Conservation (phyloP, 768 basidiomycete genomes). For the Suillus luteus region DNA sequence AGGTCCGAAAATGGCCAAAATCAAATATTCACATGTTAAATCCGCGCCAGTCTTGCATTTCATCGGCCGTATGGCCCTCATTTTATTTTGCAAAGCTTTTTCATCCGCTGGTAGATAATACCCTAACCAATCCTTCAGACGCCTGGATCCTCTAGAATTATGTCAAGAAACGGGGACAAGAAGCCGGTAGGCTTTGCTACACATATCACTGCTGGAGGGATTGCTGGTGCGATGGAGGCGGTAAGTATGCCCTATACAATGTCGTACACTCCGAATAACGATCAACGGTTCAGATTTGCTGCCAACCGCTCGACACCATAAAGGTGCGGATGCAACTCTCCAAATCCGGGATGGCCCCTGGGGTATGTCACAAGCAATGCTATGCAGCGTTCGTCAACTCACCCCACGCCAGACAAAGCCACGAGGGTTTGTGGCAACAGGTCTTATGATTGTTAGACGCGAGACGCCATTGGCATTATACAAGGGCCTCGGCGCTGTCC, state of each 20-base stretch:
- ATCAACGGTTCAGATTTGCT: slow-evolving; percentile 53
- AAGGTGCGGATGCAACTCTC: slow-evolving; percentile 99
- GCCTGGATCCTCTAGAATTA: slow-evolving; percentile 24
- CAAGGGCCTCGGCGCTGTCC: slow-evolving; percentile 96
- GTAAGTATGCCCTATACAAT: slow-evolving; percentile 40
- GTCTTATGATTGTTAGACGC: slow-evolving; percentile 78
- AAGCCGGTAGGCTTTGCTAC: slow-evolving; percentile 83
- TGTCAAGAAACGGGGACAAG: slow-evolving; percentile 62
- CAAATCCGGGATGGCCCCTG: slow-evolving; percentile 71
- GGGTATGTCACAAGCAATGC: slow-evolving; percentile 57
- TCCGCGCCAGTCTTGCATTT: slow-evolving; percentile 15
- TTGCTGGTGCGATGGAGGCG: slow-evolving; percentile 93
- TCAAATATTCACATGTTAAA: slow-evolving; percentile 35
- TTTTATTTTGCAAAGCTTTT: neutral
- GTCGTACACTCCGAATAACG: neutral
- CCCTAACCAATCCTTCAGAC: slow-evolving; percentile 9
- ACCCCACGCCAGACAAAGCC: slow-evolving; percentile 69
- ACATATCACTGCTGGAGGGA: slow-evolving; percentile 93
- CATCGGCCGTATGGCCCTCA: slow-evolving; percentile 15
- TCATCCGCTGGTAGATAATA: neutral
- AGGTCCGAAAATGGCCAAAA: slow-evolving; percentile 2
- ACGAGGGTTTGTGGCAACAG: slow-evolving; percentile 91
- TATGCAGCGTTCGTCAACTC: slow-evolving; percentile 6
- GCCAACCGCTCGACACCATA: slow-evolving; percentile 97
- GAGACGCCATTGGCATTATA: slow-evolving; percentile 96